Evolutionary conservation across 805 yeast genomes (phyloP), one percentile per base, ranked within the genome.

Genomic region (Grigorovia humatica): DNA sequence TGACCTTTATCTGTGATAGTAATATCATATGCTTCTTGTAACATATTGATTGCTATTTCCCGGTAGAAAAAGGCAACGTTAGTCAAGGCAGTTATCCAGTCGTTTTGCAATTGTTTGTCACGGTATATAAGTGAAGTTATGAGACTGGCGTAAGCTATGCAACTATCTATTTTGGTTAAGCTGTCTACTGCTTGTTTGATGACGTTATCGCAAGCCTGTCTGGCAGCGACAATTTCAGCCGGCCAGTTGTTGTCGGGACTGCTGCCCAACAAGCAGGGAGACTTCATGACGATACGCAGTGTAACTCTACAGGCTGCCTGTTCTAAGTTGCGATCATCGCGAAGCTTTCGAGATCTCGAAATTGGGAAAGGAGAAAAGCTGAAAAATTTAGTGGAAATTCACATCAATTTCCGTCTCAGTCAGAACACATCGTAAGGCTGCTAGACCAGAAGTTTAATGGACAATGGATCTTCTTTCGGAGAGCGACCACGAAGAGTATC

Each of bases 381-480:
- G 27, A 23, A 23, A 23, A 23, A 4, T 23, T 23, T 23, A 23
- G 27, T 23, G 3, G 27, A 23, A 23, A 23, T 23, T 23, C 27
- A 23, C 6, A 4, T 6, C 3, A 3, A 23, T 23, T 23, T 3
- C 27, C 3, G 6, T 23, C 6, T 23, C 27, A 23, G 27, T 23
- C 27, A 23, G 27, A 4, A 23, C 6, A 23, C 27, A 4, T 23
- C 27, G 6, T 4, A 23, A 23, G 27, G 6, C 6, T 23, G 6
- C 6, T 23, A 4, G 27, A 23, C 27, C 27, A 23, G 27, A 23
- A 23, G 6, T 23, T 23, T 3, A 6, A 23, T 3, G 27, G 27
- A 3, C 3, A 81, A 63, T 64, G 66, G 60, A 62, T 48, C 51
- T 58, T 30, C 48, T 62, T 30, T 55, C 55, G 19, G 67, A 61